Percentiles rank a stretch among this genome's conserved stretches.
phyloP scores from a whole-genome alignment of 768 basidiomycete genomes.

The Suillus tomentosus region DNA sequence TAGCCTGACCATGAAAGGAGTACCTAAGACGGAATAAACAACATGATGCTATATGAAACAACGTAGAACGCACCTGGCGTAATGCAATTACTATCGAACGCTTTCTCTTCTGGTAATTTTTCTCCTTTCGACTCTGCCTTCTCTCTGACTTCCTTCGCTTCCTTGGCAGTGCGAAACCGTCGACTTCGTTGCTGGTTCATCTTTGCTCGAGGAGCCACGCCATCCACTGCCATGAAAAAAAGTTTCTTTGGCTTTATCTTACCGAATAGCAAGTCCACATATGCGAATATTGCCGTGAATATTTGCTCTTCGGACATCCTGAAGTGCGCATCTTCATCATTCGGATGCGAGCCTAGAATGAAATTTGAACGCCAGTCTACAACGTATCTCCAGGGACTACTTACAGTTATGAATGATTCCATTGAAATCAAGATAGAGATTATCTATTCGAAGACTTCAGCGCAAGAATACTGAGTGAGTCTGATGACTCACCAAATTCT shows the following conservation, averaged over 20 bases:
- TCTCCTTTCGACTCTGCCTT: constrained; percentile 90
- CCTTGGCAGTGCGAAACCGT: constrained; percentile 92
- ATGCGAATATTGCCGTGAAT: constrained; percentile 94
- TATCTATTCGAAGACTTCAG: constrained; percentile 51
- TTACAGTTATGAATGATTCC: constrained; percentile 85
- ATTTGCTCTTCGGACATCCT: constrained; percentile 96
- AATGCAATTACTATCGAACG: constrained; percentile 98
- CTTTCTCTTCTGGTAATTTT: constrained; percentile 88
- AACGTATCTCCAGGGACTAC: constrained; percentile 6
- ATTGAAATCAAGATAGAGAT: constrained; percentile 93
- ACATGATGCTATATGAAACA: neutral
- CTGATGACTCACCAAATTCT: constrained; percentile 75
- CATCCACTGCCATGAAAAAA: constrained; percentile 99
- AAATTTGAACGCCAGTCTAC: constrained; percentile 4
- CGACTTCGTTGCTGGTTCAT: constrained; percentile 98
- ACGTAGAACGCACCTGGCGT: constrained; percentile 76
- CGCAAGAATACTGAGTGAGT: constrained; percentile 6
- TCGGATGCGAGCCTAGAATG: constrained; percentile 82
- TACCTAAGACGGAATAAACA: constrained; percentile 51
- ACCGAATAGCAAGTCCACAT: constrained; percentile 94
- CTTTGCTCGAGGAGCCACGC: constrained; percentile 95
- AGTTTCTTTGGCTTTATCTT: constrained; percentile 98
- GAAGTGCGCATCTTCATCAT: constrained; percentile 95
- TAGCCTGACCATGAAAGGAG: constrained; percentile 93
- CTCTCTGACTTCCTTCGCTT: constrained; percentile 83